These are phyloP conservation scores for Ilyonectria mors-panacis DNA, from an alignment of 2,329 filamentous ascomycete genomes.

Conservation along the genomic window DNA sequence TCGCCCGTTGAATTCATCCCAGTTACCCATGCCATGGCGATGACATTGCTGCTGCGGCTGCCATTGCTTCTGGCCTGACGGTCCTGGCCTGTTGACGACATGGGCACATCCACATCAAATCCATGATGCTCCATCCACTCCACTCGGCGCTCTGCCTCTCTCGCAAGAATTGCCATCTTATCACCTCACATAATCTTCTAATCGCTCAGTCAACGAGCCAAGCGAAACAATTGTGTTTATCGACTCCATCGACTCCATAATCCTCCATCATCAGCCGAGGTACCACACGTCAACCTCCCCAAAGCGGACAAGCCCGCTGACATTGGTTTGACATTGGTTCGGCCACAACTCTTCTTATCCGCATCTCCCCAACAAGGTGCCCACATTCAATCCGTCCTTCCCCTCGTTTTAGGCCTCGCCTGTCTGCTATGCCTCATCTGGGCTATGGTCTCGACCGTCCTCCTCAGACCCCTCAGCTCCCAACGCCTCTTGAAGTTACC, in stretches of 20 bases:
- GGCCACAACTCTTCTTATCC: conserved; percentile 3
- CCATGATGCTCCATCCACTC: conserved; percentile 4
- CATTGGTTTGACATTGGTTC: conserved; percentile 7
- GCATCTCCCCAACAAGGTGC: conserved; percentile 3
- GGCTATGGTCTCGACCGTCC: conserved; percentile 2
- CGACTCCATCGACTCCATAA: background rate
- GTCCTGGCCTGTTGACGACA: background rate
- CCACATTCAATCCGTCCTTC: background rate
- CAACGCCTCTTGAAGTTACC: conserved; percentile 12
- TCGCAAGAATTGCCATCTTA: background rate
- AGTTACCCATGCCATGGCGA: background rate
- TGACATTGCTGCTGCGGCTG: background rate
- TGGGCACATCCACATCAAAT: conserved; percentile 3
- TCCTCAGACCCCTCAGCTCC: background rate
- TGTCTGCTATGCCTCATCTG: conserved; percentile 6
- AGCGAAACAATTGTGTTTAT: background rate
- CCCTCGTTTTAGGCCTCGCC: conserved; percentile 3
- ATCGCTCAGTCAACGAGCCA: conserved; percentile 9
- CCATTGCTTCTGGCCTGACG: background rate
- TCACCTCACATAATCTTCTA: background rate
- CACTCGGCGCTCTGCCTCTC: background rate
- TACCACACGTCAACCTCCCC: conserved; percentile 3
- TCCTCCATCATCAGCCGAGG: conserved; percentile 1
- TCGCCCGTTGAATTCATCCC: background rate
- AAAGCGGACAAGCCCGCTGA: conserved; percentile 1